Evolutionary conservation across 2,329 filamentous ascomycete genomes (phyloP).

Genomic region (Colletotrichum tropicicola): DNA sequence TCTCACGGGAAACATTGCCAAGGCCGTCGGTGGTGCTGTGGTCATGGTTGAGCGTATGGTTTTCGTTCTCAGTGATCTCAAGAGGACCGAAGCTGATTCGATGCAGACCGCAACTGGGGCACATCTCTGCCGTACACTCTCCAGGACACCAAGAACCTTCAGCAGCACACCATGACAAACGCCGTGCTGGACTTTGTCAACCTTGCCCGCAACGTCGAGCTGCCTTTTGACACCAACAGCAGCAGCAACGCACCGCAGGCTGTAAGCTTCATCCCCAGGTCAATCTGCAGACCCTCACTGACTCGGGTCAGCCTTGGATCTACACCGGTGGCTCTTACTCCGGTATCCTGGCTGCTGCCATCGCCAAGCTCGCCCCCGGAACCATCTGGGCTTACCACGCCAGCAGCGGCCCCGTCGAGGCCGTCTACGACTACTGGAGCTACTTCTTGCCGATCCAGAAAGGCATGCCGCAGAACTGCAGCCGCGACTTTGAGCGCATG

Average conservation of each 20-base stretch:
- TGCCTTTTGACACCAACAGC: constrained; percentile 60
- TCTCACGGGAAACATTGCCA: constrained; percentile 58
- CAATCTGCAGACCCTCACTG: neutral
- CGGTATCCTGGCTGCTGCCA: constrained; percentile 65
- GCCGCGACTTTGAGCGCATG: constrained; percentile 58
- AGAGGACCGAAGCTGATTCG: neutral
- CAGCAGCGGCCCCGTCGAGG: constrained; percentile 63
- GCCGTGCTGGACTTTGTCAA: constrained; percentile 61
- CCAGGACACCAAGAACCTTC: constrained; percentile 61
- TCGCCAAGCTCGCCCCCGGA: constrained; percentile 58
- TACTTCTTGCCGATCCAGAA: constrained; percentile 66
- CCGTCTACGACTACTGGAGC: constrained; percentile 65
- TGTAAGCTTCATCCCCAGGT: constrained; percentile 33
- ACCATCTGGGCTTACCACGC: constrained; percentile 70
- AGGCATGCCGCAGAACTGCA: constrained; percentile 68
- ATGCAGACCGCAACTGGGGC: constrained; percentile 66
- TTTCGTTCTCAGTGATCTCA: neutral
- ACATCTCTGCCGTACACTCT: constrained; percentile 60
- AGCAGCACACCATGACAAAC: constrained; percentile 62
- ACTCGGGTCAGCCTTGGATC: constrained; percentile 58
- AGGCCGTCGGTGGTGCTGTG: constrained; percentile 61
- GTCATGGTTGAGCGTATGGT: constrained; percentile 61
- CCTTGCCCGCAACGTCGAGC: constrained; percentile 60
- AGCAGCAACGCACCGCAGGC: constrained; percentile 59
- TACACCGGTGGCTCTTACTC: constrained; percentile 65